A percentile compares a stretch with the other conserved stretches of the same genome.
Evolutionary conservation across 129 eudicot genomes (phyloP).

Genomic region (Centella asiatica): DNA sequence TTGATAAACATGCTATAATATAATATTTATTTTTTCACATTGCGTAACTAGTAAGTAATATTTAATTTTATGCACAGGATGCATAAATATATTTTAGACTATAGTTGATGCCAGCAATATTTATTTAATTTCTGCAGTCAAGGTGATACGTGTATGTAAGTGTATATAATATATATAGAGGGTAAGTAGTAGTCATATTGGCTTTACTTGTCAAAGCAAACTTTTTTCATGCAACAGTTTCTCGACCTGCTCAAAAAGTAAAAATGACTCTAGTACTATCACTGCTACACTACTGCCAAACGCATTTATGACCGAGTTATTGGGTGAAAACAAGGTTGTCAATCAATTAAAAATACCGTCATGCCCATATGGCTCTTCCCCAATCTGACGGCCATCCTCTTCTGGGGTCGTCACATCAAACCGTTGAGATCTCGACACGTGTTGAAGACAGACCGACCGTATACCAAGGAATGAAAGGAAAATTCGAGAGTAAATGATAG

Average conservation of each 20-base stretch:
- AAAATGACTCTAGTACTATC: not conserved
- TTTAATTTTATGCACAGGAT: no score
- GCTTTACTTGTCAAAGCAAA: not conserved
- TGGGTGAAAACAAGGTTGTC: slow-evolving; percentile 13
- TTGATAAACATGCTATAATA: no score
- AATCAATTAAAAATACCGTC: not conserved
- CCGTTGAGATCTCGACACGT: slow-evolving; percentile 27
- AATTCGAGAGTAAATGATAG: slow-evolving; percentile 25
- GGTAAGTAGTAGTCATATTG: not conserved
- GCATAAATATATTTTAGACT: no score
- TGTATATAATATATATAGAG: no score
- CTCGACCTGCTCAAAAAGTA: slow-evolving; percentile 10
- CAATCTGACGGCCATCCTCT: slow-evolving; percentile 30
- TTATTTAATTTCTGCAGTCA: no score
- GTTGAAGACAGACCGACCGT: slow-evolving; percentile 5
- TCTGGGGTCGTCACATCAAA: slow-evolving; percentile 1
- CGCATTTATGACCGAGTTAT: slow-evolving; percentile 3
- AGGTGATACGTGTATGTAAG: no score
- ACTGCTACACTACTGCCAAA: not conserved
- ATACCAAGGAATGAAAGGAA: slow-evolving; percentile 31
- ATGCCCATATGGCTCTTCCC: not conserved
- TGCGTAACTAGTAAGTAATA: no score
- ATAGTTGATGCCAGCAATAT: no score
- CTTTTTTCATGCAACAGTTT: slow-evolving; percentile 10
- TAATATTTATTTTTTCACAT: no score